Percentiles rank a stretch among this genome's conserved stretches.
Evolutionary conservation across 169 alveolate species (phyloP).

Genomic region (Amoebophrya sp.): DNA sequence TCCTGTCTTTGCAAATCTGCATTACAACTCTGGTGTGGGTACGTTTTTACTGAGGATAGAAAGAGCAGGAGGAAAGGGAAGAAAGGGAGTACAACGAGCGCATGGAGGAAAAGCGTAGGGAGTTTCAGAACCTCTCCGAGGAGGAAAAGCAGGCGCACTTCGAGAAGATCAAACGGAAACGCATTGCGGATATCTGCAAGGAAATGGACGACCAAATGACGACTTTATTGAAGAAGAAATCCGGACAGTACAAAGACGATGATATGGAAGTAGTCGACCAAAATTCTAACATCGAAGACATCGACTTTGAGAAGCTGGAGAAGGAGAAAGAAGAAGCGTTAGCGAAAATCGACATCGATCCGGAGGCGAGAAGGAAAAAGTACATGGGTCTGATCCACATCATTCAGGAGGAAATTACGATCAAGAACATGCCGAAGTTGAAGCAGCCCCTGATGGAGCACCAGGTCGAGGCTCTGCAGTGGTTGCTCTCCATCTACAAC

Average conservation of each 20-base stretch:
- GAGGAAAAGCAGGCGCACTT: background rate
- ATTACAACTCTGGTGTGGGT: no score
- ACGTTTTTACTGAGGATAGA: no score
- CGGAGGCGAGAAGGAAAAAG: slow-evolving; percentile 37
- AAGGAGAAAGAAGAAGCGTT: background rate
- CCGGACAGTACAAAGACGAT: background rate
- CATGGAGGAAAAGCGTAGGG: background rate
- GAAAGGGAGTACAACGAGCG: slow-evolving; percentile 26
- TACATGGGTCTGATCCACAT: slow-evolving; percentile 49
- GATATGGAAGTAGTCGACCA: background rate
- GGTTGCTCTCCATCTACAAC: slow-evolving; percentile 90
- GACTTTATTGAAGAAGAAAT: background rate
- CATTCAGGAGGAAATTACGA: slow-evolving; percentile 57
- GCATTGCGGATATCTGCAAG: background rate
- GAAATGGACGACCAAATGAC: slow-evolving; percentile 24
- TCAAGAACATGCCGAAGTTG: slow-evolving; percentile 49
- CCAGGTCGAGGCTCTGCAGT: slow-evolving; percentile 90
- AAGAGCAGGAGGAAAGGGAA: no score
- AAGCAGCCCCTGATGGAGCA: slow-evolving; percentile 62
- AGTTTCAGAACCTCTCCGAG: slow-evolving; percentile 2
- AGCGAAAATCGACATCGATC: slow-evolving; percentile 33
- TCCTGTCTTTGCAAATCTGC: no score
- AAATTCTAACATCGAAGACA: no score
- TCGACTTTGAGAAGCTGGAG: no score
- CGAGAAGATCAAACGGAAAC: background rate